phyloP scores from a whole-genome alignment of 495 filamentous ascomycete genomes.

The Lindgomyces ingoldianus region DNA sequence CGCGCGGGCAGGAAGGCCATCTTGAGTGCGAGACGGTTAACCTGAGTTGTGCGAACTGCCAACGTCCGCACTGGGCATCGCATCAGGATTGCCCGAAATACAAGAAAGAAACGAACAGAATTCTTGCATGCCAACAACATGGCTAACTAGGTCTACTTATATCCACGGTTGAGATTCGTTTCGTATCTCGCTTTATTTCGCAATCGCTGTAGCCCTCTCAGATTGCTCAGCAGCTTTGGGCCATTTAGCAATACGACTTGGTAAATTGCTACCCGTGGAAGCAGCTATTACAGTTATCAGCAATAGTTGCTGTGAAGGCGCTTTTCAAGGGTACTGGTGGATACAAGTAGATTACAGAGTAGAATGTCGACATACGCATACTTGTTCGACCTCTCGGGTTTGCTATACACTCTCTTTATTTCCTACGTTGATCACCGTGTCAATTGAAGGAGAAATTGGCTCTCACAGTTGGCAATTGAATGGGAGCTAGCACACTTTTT shows the following conservation, averaged over 20 bases:
- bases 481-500: neutral
- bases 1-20: constrained; percentile 27
- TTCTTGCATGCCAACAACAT: constrained; percentile 15
- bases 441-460: neutral
- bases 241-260: constrained; percentile 27
- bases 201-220: constrained; percentile 17
- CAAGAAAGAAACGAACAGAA: constrained; percentile 20
- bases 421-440: constrained; percentile 9
- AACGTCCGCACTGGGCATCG: constrained; percentile 18
- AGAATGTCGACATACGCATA: neutral
- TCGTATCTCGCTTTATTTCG: constrained; percentile 15
- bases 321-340: constrained; percentile 10
- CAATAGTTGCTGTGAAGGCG: constrained; percentile 23
- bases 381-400: constrained; percentile 6
- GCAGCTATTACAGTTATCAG: constrained; percentile 24
- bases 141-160: neutral
- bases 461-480: constrained; percentile 12
- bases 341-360: constrained; percentile 4
- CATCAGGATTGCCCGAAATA: constrained; percentile 16
- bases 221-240: constrained; percentile 16
- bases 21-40: constrained; percentile 22
- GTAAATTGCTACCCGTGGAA: constrained; percentile 24
- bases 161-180: neutral
- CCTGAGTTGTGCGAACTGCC: constrained; percentile 21
- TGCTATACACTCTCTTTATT: constrained; percentile 15